These are phyloP conservation scores for Irpex sp. DNA, from an alignment of 1,284 basidiomycete genomes.

Conservation along the genomic window DNA sequence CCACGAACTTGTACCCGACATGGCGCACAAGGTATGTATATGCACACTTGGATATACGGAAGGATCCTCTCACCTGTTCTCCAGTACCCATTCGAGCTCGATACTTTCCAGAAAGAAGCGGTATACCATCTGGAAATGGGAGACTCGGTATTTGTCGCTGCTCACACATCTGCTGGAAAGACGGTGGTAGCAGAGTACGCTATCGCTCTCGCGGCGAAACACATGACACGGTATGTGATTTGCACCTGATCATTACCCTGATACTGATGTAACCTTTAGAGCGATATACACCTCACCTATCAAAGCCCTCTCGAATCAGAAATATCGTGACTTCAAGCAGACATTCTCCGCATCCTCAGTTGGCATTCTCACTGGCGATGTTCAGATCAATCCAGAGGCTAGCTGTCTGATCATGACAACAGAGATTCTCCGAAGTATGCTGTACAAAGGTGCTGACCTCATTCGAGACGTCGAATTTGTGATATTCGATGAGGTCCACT, in stretches of 20 bases:
- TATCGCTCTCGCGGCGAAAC: constrained; percentile 92
- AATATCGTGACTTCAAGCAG: constrained; percentile 98
- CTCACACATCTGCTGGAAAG: constrained; percentile 99
- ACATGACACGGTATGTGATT: constrained; percentile 85
- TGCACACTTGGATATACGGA: not conserved
- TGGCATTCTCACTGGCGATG: constrained; percentile 97
- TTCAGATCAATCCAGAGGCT: constrained; percentile 98
- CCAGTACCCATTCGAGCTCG: constrained; percentile 83
- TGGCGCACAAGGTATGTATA: constrained; percentile 72
- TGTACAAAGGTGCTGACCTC: constrained; percentile 97
- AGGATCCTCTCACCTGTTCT: constrained; percentile 9
- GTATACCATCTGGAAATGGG: constrained; percentile 97
- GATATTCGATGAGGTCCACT: constrained; percentile 99
- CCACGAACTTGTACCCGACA: constrained; percentile 81
- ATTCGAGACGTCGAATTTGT: constrained; percentile 99
- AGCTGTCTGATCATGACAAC: constrained; percentile 98
- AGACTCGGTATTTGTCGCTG: constrained; percentile 97
- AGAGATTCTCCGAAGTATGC: constrained; percentile 98
- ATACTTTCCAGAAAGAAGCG: constrained; percentile 95
- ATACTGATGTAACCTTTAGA: constrained; percentile 34
- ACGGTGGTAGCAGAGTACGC: constrained; percentile 99
- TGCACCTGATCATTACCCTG: not conserved
- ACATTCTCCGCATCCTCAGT: constrained; percentile 91
- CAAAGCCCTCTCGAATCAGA: constrained; percentile 98
- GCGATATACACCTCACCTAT: constrained; percentile 99